phyloP scores from a whole-genome alignment of 768 basidiomycete species.

The Porpolomopsis calyptriformis region DNA sequence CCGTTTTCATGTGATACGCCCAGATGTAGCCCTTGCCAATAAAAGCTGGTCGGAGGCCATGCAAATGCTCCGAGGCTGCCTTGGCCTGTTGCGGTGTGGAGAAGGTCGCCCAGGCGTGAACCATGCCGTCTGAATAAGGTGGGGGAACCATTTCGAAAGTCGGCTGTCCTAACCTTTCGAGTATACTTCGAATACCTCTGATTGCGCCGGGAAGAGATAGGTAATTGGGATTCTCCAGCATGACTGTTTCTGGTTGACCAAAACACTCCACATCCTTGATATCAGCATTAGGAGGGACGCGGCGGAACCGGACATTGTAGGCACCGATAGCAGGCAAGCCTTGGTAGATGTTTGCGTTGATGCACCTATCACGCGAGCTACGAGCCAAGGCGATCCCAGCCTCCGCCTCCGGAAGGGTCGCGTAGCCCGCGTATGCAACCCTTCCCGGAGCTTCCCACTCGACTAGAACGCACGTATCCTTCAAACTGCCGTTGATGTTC shows the following conservation, averaged over 20 bases:
- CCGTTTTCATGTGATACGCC: constrained; percentile 43
- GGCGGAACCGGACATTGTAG: constrained; percentile 50
- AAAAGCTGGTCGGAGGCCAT: constrained; percentile 35
- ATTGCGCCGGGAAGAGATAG: constrained; percentile 24
- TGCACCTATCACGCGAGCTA: constrained; percentile 27
- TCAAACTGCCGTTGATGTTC: constrained; percentile 28
- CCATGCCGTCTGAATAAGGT: constrained; percentile 38
- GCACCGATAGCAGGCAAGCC: constrained; percentile 49
- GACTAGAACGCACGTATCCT: constrained; percentile 47
- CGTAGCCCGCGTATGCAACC: constrained; percentile 56
- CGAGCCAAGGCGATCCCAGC: constrained; percentile 34
- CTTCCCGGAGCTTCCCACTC: constrained; percentile 49
- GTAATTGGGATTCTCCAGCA: constrained; percentile 28
- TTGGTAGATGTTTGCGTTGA: constrained; percentile 41
- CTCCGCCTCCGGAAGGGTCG: constrained; percentile 35
- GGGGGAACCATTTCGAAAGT: constrained; percentile 39
- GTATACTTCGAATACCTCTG: constrained; percentile 28
- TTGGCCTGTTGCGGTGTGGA: constrained; percentile 40
- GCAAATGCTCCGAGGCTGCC: constrained; percentile 35
- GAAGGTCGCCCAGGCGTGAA: constrained; percentile 50
- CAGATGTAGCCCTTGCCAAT: constrained; percentile 36
- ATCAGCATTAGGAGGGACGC: constrained; percentile 31
- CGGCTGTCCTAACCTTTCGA: constrained; percentile 24
- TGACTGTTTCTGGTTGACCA: constrained; percentile 21
- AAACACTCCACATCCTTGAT: constrained; percentile 27